phyloP scores from a whole-genome alignment of 345 rosid genomes.

The Erysimum cheiranthoides region DNA sequence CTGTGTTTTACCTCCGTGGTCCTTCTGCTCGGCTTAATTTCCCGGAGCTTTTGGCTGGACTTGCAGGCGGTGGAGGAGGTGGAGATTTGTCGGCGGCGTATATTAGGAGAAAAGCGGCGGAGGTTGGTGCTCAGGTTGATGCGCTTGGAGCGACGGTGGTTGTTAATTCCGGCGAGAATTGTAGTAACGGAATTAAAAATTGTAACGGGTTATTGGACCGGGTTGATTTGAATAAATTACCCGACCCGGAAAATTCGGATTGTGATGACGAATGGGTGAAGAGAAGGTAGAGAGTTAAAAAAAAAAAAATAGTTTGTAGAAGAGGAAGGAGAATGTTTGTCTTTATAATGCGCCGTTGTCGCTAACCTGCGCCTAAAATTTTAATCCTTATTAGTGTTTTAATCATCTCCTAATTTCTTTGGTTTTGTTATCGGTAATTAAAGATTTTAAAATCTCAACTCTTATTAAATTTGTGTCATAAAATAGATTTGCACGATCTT shows the following conservation, averaged over 20 bases:
- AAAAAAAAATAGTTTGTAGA: conserved; percentile 4
- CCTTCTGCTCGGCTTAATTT: conserved; percentile 94
- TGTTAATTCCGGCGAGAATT: conserved; percentile 32
- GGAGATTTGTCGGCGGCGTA: conserved; percentile 82
- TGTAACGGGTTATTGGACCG: conserved; percentile 56
- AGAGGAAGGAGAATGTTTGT: conserved; percentile 26
- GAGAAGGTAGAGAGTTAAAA: conserved; percentile 21
- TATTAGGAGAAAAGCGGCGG: conserved; percentile 88
- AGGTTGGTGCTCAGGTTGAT: conserved; percentile 93
- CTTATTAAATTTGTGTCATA: not conserved
- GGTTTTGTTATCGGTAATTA: not conserved
- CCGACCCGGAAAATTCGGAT: conserved; percentile 82
- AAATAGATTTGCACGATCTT: not conserved
- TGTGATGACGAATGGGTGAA: conserved; percentile 54
- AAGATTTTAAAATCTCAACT: not conserved
- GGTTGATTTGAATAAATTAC: conserved; percentile 90
- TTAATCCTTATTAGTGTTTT: not conserved
- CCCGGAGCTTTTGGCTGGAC: conserved; percentile 67
- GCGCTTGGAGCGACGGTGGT: conserved; percentile 62
- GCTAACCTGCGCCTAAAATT: conserved; percentile 19
- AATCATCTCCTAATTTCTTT: not conserved
- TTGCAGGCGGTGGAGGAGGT: not conserved
- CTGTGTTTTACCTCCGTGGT: conserved; percentile 85
- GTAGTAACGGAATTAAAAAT: conserved; percentile 5
- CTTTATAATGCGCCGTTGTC: conserved; percentile 25